These are phyloP conservation scores for Solanum phureja DNA, from an alignment of 257 asterid species.

Conservation along the genomic window DNA sequence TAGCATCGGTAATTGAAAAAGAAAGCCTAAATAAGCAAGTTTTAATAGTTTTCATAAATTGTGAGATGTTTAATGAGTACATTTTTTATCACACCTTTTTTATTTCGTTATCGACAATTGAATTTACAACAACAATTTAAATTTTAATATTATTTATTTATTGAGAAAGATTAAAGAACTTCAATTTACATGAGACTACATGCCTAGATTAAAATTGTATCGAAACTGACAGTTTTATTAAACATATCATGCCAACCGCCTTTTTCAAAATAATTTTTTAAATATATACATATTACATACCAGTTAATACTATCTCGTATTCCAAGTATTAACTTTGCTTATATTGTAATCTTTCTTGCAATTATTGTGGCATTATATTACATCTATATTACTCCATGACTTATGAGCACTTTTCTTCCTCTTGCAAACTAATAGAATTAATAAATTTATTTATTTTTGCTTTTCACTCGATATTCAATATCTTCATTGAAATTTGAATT, in stretches of 20 bases:
- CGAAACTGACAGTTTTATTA: no score
- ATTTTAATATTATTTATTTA: no score
- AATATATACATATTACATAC: not conserved
- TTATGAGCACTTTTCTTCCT: not conserved
- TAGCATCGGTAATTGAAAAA: no score
- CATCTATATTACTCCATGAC: not conserved
- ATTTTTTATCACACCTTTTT: no score
- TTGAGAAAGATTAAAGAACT: no score
- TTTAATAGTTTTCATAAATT: no score
- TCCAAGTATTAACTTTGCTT: not conserved
- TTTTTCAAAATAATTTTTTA: not conserved
- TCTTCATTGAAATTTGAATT: rapidly evolving
- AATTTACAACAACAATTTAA: no score
- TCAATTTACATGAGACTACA: no score
- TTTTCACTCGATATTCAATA: not conserved
- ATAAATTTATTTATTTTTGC: not conserved
- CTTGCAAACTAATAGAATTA: not conserved
- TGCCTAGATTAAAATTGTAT: no score
- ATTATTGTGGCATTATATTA: not conserved
- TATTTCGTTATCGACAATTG: no score
- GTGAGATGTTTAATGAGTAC: no score
- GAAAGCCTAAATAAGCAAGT: no score
- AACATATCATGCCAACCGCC: not conserved
- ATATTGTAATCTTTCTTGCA: not conserved
- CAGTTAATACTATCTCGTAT: not conserved